phyloP scores from a whole-genome alignment of 2,329 filamentous ascomycete genomes.

The Penicillium verrucosum region DNA sequence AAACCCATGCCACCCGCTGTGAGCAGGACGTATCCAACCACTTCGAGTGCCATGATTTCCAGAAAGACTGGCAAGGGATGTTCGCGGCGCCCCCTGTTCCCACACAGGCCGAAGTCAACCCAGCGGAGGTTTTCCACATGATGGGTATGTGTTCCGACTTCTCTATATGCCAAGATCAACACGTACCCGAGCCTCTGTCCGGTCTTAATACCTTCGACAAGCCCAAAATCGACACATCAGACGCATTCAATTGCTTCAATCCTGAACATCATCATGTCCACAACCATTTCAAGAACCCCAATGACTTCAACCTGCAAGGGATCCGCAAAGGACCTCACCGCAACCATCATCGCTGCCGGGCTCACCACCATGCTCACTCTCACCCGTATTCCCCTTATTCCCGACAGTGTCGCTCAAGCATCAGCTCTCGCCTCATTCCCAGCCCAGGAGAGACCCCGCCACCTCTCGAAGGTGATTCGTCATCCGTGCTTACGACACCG shows the following conservation, averaged over 20 bases:
- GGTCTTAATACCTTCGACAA: conserved; percentile 18
- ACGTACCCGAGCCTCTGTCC: conserved; percentile 21
- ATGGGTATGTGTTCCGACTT: conserved; percentile 35
- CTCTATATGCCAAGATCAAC: conserved; percentile 26
- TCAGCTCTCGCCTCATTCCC: conserved; percentile 37
- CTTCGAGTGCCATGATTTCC: conserved; percentile 30
- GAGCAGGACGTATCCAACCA: conserved; percentile 27
- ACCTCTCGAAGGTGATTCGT: conserved; percentile 33
- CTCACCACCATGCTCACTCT: conserved; percentile 32
- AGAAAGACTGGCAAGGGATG: conserved; percentile 28
- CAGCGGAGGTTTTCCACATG: conserved; percentile 37
- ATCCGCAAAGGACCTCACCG: conserved; percentile 31
- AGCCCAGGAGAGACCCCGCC: conserved; percentile 40
- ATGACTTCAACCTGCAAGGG: conserved; percentile 22
- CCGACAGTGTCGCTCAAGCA: conserved; percentile 36
- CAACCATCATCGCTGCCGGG: conserved; percentile 34
- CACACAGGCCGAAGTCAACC: conserved; percentile 31
- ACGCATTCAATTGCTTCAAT: conserved; percentile 32
- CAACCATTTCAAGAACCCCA: conserved; percentile 28
- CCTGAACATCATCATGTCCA: conserved; percentile 30
- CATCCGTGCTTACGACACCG: conserved; percentile 39
- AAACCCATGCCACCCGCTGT: conserved; percentile 23
- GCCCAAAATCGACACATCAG: conserved; percentile 21
- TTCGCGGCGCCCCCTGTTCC: conserved; percentile 24
- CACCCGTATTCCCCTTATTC: conserved; percentile 37